A percentile compares a stretch with the other conserved stretches of the same genome.
Evolutionary conservation across 345 rosid genomes (phyloP).

Genomic region (Erodium maritimum): DNA sequence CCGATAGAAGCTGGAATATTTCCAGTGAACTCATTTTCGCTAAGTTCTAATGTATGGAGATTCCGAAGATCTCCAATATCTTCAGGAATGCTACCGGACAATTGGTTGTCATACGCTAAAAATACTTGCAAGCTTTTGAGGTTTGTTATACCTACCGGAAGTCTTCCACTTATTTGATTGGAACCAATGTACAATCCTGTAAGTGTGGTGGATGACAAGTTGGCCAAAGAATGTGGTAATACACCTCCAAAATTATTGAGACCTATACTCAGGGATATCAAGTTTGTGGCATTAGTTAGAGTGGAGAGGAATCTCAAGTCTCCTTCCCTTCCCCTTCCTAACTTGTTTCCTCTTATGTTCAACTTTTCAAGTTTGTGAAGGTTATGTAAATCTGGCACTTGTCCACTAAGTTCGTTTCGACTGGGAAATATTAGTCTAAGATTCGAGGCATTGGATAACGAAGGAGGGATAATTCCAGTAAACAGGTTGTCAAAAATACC

Average conservation of each 20-base stretch:
- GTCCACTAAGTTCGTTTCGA: slow-evolving; percentile 5
- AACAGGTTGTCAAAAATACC: neutral
- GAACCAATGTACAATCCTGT: neutral
- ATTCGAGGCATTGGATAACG: slow-evolving; percentile 17
- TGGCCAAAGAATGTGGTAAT: slow-evolving; percentile 7
- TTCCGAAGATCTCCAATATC: slow-evolving; percentile 1
- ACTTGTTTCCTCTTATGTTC: neutral
- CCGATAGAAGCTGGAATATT: slow-evolving; percentile 9
- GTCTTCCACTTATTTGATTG: slow-evolving; percentile 5
- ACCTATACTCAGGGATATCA: neutral
- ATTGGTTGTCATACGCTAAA: neutral
- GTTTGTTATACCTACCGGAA: slow-evolving; percentile 7
- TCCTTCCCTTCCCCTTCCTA: slow-evolving; percentile 8
- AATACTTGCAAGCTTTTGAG: slow-evolving; percentile 7
- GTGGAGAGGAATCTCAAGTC: slow-evolving; percentile 9
- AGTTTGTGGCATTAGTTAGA: neutral
- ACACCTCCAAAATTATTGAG: slow-evolving; percentile 4
- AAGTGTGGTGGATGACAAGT: slow-evolving; percentile 6
- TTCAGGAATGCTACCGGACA: slow-evolving; percentile 2
- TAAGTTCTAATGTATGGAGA: neutral
- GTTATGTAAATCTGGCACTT: slow-evolving; percentile 6
- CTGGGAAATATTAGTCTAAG: neutral
- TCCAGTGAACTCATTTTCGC: neutral
- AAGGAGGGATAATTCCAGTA: slow-evolving; percentile 9
- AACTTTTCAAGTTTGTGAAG: neutral